Percentiles rank a stretch among this genome's conserved stretches.
Conservation (phyloP, 75 land plant genomes). For the Pseudotsuga menziesii region DNA sequence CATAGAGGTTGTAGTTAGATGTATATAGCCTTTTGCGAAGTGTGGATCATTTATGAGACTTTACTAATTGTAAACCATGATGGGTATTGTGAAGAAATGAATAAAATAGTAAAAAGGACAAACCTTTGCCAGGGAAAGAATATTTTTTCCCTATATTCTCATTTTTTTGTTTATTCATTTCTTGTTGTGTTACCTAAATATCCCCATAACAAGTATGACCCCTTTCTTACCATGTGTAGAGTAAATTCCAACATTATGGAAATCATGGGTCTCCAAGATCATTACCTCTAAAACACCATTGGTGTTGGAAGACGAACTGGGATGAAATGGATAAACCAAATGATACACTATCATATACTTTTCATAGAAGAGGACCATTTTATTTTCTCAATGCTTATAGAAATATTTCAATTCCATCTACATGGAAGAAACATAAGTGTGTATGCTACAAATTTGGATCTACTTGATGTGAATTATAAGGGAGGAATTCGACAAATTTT, state of each 20-base stretch:
- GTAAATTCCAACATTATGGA: conserved; percentile 93
- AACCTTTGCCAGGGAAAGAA: conserved; percentile 93
- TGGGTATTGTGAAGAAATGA: conserved; percentile 95
- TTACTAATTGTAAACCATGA: conserved; percentile 90
- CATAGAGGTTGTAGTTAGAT: no score
- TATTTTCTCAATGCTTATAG: conserved; percentile 86
- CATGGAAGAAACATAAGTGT: conserved; percentile 59
- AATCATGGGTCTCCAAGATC: conserved; percentile 81
- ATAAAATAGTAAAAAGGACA: conserved; percentile 59
- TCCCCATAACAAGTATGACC: conserved; percentile 60
- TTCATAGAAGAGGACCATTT: conserved; percentile 98
- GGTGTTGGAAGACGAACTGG: conserved; percentile 99
- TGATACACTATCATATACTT: conserved; percentile 51
- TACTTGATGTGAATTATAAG: no score
- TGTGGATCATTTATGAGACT: no score
- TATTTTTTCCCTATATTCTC: conserved; percentile 87
- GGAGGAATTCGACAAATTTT: no score
- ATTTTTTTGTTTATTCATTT: conserved; percentile 67
- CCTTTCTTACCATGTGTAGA: conserved; percentile 32
- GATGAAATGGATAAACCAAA: conserved; percentile 74
- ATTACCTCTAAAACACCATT: conserved; percentile 94
- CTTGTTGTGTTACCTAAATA: conserved; percentile 72
- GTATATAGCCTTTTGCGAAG: no score
- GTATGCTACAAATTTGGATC: conserved; percentile 10
- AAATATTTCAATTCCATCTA: conserved; percentile 57